Conservation (phyloP, 352 stramenopile species). For the Pythium oligandrum region DNA sequence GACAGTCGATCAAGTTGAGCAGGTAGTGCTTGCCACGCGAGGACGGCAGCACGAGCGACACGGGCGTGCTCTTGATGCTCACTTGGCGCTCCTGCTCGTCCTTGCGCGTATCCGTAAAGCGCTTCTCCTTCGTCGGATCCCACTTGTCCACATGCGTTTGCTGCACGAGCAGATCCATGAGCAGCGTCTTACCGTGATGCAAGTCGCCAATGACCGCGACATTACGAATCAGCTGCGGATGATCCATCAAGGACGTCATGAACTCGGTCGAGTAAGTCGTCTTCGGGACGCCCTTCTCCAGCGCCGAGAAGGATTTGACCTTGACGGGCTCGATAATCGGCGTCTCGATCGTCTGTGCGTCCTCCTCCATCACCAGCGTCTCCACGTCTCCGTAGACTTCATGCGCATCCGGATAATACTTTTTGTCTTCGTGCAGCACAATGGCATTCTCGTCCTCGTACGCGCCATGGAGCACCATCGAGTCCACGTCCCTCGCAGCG, state of each 20-base stretch:
- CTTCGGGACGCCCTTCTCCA: constrained; percentile 76
- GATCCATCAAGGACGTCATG: constrained; percentile 87
- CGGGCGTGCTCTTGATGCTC: constrained; percentile 95
- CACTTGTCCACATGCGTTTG: constrained; percentile 86
- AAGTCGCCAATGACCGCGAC: constrained; percentile 97
- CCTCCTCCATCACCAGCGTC: constrained; percentile 98
- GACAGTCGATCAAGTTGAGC: constrained; percentile 96
- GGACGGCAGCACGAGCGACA: constrained; percentile 93
- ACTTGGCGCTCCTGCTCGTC: constrained; percentile 97
- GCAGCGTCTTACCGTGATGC: constrained; percentile 94
- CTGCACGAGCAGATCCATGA: constrained; percentile 90
- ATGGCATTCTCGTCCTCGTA: constrained; percentile 89
- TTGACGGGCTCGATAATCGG: constrained; percentile 97
- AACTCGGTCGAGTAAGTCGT: constrained; percentile 90
- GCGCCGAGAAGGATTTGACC: constrained; percentile 90
- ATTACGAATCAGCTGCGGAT: constrained; percentile 89
- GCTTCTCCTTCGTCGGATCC: constrained; percentile 66
- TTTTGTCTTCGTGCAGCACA: constrained; percentile 99
- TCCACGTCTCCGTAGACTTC: constrained; percentile 97
- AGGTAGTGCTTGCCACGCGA: constrained; percentile 94
- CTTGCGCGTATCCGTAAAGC: constrained; percentile 95
- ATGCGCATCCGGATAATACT: constrained; percentile 97
- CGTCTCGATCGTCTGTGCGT: constrained; percentile 97
- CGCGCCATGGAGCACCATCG: constrained; percentile 41
- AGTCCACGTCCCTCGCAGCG: constrained; percentile 29